Evolutionary conservation across 2,329 filamentous ascomycete species (phyloP).

Genomic region (Exophiala oligosperma): DNA sequence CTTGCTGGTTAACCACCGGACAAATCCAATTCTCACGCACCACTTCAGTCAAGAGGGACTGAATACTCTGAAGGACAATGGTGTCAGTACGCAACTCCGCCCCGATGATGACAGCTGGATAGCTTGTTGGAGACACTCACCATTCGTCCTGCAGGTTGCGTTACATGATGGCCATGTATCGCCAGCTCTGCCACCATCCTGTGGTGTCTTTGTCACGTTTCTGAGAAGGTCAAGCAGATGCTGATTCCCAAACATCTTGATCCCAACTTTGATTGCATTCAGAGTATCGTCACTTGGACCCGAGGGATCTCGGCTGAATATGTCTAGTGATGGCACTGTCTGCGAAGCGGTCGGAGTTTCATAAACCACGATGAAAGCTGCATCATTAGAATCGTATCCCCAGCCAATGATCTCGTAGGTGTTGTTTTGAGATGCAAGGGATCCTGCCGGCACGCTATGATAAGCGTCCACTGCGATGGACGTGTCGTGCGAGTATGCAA

Average conservation of each 20-base stretch:
- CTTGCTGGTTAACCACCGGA: no score
- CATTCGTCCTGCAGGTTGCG: conserved; percentile 5
- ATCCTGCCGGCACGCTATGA: not conserved
- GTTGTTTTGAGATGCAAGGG: conserved; percentile 4
- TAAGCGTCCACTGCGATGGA: not conserved
- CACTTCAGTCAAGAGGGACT: no score
- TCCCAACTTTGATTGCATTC: conserved; percentile 3
- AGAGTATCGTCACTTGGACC: not conserved
- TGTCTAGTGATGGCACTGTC: conserved; percentile 1
- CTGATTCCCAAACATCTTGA: not conserved
- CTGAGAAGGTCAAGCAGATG: not conserved
- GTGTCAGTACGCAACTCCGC: no score
- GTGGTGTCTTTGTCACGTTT: not conserved
- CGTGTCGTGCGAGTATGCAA: conserved; percentile 3
- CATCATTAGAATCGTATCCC: conserved; percentile 2
- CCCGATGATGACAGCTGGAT: no score
- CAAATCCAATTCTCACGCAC: no score
- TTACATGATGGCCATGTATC: conserved; percentile 5
- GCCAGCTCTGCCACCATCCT: not conserved
- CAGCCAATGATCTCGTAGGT: conserved; percentile 8
- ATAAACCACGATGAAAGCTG: not conserved
- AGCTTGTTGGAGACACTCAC: not conserved
- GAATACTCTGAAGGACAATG: no score
- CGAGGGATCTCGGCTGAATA: conserved; percentile 2
- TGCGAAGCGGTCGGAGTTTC: conserved; percentile 2